These are phyloP conservation scores for Tricholoma matsutake DNA, from an alignment of 768 basidiomycete genomes.

Conservation along the genomic window DNA sequence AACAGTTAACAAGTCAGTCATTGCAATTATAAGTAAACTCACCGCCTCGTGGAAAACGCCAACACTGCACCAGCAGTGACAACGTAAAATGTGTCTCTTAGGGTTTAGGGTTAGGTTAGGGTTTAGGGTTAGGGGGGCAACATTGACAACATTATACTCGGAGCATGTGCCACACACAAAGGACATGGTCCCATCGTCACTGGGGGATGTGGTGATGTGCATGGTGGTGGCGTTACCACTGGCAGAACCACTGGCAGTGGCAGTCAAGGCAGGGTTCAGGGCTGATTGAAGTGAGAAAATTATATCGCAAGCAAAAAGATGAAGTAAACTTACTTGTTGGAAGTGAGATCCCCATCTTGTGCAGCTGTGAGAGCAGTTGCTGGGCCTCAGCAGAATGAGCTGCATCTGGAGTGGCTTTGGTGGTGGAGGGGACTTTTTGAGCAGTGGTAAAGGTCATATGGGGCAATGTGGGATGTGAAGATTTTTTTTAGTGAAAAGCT, in stretches of 20 bases:
- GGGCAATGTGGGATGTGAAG: too few species aligned
- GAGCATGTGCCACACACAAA: background rate
- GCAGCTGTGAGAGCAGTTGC: background rate
- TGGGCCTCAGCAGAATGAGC: background rate
- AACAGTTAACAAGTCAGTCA: background rate
- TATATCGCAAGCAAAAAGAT: background rate
- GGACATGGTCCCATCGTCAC: background rate
- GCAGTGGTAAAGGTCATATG: too few species aligned
- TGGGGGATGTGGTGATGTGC: background rate
- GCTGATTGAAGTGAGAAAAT: background rate
- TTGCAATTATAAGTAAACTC: background rate
- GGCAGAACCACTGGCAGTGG: background rate
- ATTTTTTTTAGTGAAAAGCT: background rate
- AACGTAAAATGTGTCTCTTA: background rate
- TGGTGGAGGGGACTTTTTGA: too few species aligned
- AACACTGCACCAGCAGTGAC: background rate
- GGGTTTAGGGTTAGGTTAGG: too few species aligned
- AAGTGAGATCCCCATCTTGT: background rate
- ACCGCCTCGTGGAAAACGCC: background rate
- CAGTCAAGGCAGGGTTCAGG: background rate
- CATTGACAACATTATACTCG: background rate
- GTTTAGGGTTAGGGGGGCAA: too few species aligned
- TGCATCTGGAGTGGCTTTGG: background rate
- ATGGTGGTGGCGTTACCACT: background rate
- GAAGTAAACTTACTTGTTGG: background rate